Evolutionary conservation across 73 alveolate genomes (phyloP).

Genomic region (Symbiodinium natans): DNA sequence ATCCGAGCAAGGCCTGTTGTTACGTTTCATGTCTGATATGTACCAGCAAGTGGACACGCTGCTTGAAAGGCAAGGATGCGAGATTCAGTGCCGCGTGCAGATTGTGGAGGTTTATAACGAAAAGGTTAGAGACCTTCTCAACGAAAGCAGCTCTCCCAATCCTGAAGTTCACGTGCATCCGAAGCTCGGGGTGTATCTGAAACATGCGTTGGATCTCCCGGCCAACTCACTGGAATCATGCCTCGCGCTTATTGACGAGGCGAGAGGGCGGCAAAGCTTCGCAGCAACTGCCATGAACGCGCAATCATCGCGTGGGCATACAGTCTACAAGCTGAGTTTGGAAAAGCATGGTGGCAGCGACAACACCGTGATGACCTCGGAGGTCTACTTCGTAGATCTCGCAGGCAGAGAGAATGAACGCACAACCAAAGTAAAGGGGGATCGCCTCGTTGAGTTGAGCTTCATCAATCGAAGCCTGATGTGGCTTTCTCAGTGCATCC

Average conservation of each 20-base stretch:
- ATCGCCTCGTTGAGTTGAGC: constrained; percentile 97
- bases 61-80: neutral
- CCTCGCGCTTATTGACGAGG: constrained; percentile 42
- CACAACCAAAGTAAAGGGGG: constrained; percentile 96
- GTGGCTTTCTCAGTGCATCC: constrained; percentile 96
- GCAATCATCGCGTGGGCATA: constrained; percentile 54
- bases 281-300: constrained; percentile 87
- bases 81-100: constrained; percentile 50
- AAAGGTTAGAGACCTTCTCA: constrained; percentile 38
- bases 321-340: constrained; percentile 93
- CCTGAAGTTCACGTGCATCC: constrained; percentile 84
- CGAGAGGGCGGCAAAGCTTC: constrained; percentile 45
- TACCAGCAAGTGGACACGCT: constrained; percentile 52
- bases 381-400: constrained; percentile 85
- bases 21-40: constrained; percentile 53
- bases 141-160: neutral
- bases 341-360: constrained; percentile 42
- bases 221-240: constrained; percentile 35
- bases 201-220: constrained; percentile 47
- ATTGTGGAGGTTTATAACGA: constrained; percentile 84
- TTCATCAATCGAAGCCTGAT: constrained; percentile 96
- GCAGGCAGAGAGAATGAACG: constrained; percentile 92
- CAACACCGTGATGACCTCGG: constrained; percentile 95
- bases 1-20: constrained; percentile 82
- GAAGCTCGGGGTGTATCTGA: constrained; percentile 58